Evolutionary conservation across 768 basidiomycete genomes (phyloP), one percentile per base, ranked within the genome.

Genomic region (Cystobasidiopsis lactophilus): DNA sequence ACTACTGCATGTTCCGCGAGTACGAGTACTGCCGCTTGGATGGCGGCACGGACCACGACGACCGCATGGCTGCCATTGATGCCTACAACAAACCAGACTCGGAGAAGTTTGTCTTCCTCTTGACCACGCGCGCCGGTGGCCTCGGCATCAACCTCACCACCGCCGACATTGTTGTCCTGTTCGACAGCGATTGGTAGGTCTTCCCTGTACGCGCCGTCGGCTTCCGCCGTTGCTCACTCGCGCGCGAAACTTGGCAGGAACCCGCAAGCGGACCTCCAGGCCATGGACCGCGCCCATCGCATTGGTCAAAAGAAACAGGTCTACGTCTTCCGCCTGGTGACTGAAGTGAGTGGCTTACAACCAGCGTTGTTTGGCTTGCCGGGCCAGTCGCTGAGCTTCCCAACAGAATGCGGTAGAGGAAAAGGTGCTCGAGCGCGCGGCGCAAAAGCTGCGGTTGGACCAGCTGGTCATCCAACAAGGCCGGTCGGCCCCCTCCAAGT

Each of bases 281-380:
- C 93, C 3, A 56, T 56, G 91, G 88, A 96, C 63, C 82, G 86
- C 53, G 89, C 89, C 0, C 88, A 91, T 69, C 82, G 86, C 52
- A 91, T 91, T 56, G 88, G 88, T 2, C 88, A 95, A 69, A 91
- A 84, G 41, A 95, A 91, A 68, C 88, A 95, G 67, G 89, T 93
- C 19, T 89, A 86, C 61, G 89, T 93, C 3, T 96, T 85, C 71
- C 72, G 89, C n/a, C 91, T 93, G 66, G 80, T 93, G 60, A 91
- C 89, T 0, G 85, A 91, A 60, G 68, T 67, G 14, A 51, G 64
- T 53, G 18, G 5, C 26, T 19, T 38, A 18, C 19, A 24, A 37
- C 29, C 41, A 19, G 31, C 10, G 9, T 5, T 49, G 40, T 39
- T 14, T n/a, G n/a, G n/a, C n/a, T n/a, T n/a, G n/a, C n/a, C n/a